Percentiles rank a stretch among this genome's conserved stretches.
Evolutionary conservation across 164 flowering plant genomes (phyloP).

Genomic region (Pachysandra terminalis): DNA sequence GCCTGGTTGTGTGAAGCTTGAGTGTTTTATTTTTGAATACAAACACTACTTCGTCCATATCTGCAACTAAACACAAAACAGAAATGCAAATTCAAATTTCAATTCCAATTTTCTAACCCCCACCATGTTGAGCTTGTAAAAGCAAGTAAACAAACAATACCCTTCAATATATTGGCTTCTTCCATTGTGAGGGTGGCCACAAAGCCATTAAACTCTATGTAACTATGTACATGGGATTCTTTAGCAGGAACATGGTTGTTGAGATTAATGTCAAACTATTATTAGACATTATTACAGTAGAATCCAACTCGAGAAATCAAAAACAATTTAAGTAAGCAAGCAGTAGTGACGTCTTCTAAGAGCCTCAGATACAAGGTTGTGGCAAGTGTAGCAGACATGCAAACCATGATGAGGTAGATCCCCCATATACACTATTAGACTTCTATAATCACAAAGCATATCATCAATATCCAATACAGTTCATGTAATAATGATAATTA

Average conservation of each 20-base stretch:
- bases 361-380: not conserved
- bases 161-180: slow-evolving; percentile 47
- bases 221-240: slow-evolving; percentile 57
- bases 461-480: slow-evolving; percentile 33
- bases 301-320: too few relatives aligned
- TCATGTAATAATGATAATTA: too few relatives aligned
- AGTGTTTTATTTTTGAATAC: slow-evolving; percentile 49
- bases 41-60: slow-evolving; percentile 42
- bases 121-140: too few relatives aligned
- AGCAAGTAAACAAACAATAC: slow-evolving; percentile 7
- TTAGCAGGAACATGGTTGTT: slow-evolving; percentile 38
- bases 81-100: too few relatives aligned
- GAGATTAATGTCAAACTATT: too few relatives aligned
- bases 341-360: slow-evolving; percentile 14
- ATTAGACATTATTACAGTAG: too few relatives aligned
- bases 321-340: not conserved
- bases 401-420: slow-evolving; percentile 14
- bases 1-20: slow-evolving; percentile 70
- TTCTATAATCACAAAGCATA: slow-evolving; percentile 1
- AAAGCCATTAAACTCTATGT: slow-evolving; percentile 64
- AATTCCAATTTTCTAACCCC: too few relatives aligned
- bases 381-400: too few relatives aligned
- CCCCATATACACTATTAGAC: slow-evolving; percentile 61
- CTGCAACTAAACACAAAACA: slow-evolving; percentile 19
- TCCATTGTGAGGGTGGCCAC: slow-evolving; percentile 54